A percentile compares a stretch with the other conserved stretches of the same genome.
Evolutionary conservation across 495 filamentous ascomycete species (phyloP).

Genomic region (Darksidea phi): DNA sequence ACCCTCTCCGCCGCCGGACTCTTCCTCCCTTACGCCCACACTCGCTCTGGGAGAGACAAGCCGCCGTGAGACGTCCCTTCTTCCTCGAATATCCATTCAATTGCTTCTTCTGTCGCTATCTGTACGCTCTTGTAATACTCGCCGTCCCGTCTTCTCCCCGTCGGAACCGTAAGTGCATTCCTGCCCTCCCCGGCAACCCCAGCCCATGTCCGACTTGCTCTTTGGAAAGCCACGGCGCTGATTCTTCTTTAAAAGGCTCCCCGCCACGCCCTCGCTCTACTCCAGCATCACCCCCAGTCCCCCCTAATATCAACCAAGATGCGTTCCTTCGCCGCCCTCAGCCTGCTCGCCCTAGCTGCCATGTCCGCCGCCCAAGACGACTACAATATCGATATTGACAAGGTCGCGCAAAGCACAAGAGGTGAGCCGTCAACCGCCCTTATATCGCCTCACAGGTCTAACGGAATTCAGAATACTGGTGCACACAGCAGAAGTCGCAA

Average conservation of each 20-base stretch:
- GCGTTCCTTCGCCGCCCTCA: conserved; percentile 33
- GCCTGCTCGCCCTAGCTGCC: conserved; percentile 35
- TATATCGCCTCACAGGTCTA: conserved; percentile 9
- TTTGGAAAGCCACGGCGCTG: neutral
- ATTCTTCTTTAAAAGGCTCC: neutral
- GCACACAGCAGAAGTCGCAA: conserved; percentile 59
- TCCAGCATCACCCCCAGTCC: conserved; percentile 4
- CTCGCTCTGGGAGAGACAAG: conserved; percentile 24
- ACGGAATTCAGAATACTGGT: conserved; percentile 63
- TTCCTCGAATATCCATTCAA: neutral
- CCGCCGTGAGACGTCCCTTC: neutral
- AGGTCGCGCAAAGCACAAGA: conserved; percentile 52
- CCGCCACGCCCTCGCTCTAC: neutral
- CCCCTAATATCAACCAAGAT: conserved; percentile 29
- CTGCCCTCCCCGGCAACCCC: neutral
- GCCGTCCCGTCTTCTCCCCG: neutral
- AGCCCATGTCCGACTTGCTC: neutral
- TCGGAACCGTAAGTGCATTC: conserved; percentile 20
- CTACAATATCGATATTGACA: conserved; percentile 58
- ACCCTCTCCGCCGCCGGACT: neutral
- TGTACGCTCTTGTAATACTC: conserved; percentile 9
- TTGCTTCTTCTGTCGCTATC: conserved; percentile 5
- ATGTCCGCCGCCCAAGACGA: conserved; percentile 46
- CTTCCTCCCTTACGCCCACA: conserved; percentile 24
- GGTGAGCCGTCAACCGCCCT: conserved; percentile 37